Conservation (phyloP, 1,284 basidiomycete species). For the Ceratobasidium sp. region DNA sequence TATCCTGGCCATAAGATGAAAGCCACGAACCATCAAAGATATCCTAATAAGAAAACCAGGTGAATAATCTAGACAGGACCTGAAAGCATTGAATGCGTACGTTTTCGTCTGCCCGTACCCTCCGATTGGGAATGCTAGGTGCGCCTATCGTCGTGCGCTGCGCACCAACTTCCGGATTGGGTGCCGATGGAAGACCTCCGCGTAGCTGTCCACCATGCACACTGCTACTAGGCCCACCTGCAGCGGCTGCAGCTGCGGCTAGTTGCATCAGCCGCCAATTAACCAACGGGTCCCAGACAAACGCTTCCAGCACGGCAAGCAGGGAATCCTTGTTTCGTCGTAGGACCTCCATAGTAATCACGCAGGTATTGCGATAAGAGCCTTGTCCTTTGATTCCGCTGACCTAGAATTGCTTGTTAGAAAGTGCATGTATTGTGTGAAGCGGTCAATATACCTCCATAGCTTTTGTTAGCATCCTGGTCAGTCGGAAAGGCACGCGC, state of each 20-base stretch:
- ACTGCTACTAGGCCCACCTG: neutral
- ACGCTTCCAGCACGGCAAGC: conserved; percentile 98
- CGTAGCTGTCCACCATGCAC: conserved; percentile 9
- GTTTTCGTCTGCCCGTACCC: conserved; percentile 65
- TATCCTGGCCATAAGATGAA: neutral
- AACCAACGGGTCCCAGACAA: conserved; percentile 89
- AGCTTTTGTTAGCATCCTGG: conserved; percentile 97
- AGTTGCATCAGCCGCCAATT: conserved; percentile 85
- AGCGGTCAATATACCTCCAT: conserved; percentile 84
- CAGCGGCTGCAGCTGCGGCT: conserved; percentile 15
- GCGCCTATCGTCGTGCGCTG: conserved; percentile 22
- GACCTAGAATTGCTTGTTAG: conserved; percentile 62
- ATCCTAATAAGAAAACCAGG: neutral
- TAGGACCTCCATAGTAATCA: conserved; percentile 96
- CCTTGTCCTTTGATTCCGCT: conserved; percentile 89
- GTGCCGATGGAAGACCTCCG: neutral
- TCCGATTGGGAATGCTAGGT: conserved; percentile 62
- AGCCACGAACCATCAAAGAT: conserved; percentile 20
- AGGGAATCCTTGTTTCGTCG: conserved; percentile 98
- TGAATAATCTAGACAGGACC: neutral
- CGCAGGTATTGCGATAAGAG: conserved; percentile 94
- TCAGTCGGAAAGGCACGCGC: conserved; percentile 97
- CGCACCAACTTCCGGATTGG: conserved; percentile 19
- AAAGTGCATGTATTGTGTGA: neutral
- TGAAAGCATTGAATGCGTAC: conserved; percentile 6